Base-by-base conservation (phyloP, 257 asterid species). In the Fraxinus americana region DNA sequence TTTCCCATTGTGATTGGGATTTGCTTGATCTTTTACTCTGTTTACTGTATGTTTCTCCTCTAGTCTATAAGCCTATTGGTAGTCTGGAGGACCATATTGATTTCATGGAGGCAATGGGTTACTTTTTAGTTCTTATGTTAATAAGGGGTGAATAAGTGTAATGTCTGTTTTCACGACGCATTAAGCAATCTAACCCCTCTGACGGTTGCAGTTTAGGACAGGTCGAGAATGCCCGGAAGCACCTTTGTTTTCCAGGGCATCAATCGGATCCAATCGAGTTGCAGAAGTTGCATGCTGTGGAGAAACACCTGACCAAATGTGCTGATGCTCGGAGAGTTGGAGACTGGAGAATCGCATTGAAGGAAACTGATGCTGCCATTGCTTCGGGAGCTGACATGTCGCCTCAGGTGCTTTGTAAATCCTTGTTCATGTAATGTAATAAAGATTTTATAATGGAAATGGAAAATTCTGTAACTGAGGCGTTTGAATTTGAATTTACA, bases 351-450 rank as follows among this genome's bases (percentile, higher is more conserved):
- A 86, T 84, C 61, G 74, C 78, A 0, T 74, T 91, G 75, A 84
- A 85, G 80, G 99, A 91, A 84, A 92, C 78, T 27, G 93, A 92
- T 79, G 88, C 88, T 39, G 92, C 94, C 77, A 87, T 91, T 83
- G 84, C 85, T 67, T 86, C 90, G 45, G 98, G 99, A 65, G 95
- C 92, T 29, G 92, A 88, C 86, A 65, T 87, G 39, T 90, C 97
- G 52, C 93, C 97, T 77, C 97, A 90, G 97, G 98, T 91, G 36
- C 19, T 61, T 61, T 3, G 17, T 61, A 11, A 61, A 8, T 61
- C 32, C 11, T 12, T 61, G 27, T n/a, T 7, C 27, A 17, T 7
- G 3, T 57, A 57, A 7, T n/a, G 27, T n/a, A 52, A 3, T 52
- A 19, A 63, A 11, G 30, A 69, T n/a, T 30, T 34, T 32, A 68